Percentiles rank a stretch among this genome's conserved stretches.
These are phyloP conservation scores for Colletotrichum musicola DNA, from an alignment of 2,329 filamentous ascomycete species.

Conservation along the genomic window DNA sequence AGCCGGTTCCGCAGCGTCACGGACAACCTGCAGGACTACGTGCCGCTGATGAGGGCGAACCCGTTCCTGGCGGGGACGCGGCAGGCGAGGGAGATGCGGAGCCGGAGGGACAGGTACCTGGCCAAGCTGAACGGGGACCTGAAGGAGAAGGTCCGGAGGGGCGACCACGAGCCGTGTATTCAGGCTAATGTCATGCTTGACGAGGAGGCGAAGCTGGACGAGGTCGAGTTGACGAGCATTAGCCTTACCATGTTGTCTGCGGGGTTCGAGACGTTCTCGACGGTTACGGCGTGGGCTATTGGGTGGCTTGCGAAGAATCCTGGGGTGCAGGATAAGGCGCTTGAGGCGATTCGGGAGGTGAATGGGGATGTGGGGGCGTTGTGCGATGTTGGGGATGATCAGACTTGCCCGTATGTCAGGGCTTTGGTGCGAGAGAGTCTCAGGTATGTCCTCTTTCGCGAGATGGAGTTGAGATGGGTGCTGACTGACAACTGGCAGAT, in stretches of 20 bases:
- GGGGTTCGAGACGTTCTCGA: conserved; percentile 47
- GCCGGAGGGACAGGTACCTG: conserved; percentile 41
- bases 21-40: conserved; percentile 43
- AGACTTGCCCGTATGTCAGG: conserved; percentile 82
- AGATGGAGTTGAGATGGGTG: conserved; percentile 3
- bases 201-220: conserved; percentile 61
- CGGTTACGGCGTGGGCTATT: conserved; percentile 46
- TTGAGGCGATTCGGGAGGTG: conserved; percentile 56
- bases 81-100: conserved; percentile 38
- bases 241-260: conserved; percentile 74
- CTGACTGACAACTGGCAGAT: conserved; percentile 56
- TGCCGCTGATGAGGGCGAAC: conserved; percentile 41
- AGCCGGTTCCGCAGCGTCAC: conserved; percentile 41
- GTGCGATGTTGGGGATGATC: conserved; percentile 80
- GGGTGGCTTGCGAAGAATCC: conserved; percentile 45
- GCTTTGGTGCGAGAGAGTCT: conserved; percentile 84
- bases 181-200: conserved; percentile 74
- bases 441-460: not conserved
- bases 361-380: conserved; percentile 82
- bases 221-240: conserved; percentile 74
- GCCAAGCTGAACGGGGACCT: conserved; percentile 40
- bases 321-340: conserved; percentile 46
- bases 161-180: conserved; percentile 75
- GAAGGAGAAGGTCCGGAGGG: conserved; percentile 51
- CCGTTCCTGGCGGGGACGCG: conserved; percentile 34